Conservation (phyloP, 139 green algal species). For the Chlamydomonas asymmetrica region DNA sequence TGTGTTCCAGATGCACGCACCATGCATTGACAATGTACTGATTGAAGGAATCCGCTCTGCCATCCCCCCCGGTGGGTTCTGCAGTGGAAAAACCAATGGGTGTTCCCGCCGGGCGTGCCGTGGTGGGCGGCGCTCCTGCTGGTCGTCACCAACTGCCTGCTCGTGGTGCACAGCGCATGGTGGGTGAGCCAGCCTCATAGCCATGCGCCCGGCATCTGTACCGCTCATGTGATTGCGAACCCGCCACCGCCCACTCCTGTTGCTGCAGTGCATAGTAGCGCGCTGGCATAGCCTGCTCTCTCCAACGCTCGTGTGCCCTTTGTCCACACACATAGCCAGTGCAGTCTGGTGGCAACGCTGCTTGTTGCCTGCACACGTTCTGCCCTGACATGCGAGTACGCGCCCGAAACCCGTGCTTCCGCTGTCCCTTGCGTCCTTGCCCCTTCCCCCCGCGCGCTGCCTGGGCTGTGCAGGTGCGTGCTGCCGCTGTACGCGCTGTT, state of each 20-base stretch:
- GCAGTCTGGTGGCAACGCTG: no score
- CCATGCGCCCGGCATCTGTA: no score
- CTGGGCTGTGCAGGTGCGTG: neutral
- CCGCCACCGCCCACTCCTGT: no score
- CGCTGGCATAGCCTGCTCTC: no score
- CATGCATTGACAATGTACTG: neutral
- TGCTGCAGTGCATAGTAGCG: neutral
- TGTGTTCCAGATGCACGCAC: neutral
- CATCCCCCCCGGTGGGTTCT: neutral
- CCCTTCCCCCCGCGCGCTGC: neutral
- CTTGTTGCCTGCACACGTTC: no score
- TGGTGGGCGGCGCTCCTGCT: neutral
- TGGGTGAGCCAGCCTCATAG: no score
- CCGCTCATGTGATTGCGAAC: no score
- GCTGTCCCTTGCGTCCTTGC: slow-evolving; percentile 8
- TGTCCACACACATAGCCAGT: no score
- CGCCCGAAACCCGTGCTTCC: no score
- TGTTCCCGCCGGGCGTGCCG: neutral
- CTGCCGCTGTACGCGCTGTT: slow-evolving; percentile 27
- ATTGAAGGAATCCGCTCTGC: neutral
- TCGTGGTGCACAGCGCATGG: neutral
- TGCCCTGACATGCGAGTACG: no score
- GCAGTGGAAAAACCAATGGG: neutral
- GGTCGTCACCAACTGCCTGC: neutral
- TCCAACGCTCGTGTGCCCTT: no score